These are phyloP conservation scores for Physcomitrellopsis africana DNA, from an alignment of 225 moss, liverwort and hornwort genomes.

Conservation along the genomic window DNA sequence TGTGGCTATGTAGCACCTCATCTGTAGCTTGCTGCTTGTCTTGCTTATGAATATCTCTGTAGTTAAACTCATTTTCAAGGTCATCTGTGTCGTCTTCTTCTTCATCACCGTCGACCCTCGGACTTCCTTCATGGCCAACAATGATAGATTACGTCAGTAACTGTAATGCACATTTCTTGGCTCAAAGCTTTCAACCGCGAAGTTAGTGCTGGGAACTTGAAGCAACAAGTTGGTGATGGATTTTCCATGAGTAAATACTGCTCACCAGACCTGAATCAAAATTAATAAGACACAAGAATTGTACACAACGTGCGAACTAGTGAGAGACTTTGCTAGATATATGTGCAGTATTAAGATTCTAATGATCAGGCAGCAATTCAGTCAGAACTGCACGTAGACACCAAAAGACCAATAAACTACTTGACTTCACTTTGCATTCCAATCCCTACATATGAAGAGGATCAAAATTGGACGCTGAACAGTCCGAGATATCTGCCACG, in stretches of 20 bases:
- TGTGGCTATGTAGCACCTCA: conserved; percentile 56
- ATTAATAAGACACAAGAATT: neutral
- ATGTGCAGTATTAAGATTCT: too few species aligned
- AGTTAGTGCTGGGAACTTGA: neutral
- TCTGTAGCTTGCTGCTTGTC: conserved; percentile 53
- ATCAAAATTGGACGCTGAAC: too few species aligned
- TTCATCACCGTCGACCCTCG: conserved; percentile 73
- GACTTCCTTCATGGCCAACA: conserved; percentile 58
- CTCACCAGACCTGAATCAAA: neutral
- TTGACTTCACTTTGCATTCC: too few species aligned
- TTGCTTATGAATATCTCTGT: conserved; percentile 43
- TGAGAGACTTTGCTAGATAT: neutral
- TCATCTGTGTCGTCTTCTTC: conserved; percentile 86
- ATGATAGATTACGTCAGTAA: conserved; percentile 14
- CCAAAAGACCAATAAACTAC: too few species aligned
- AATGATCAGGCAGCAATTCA: too few species aligned
- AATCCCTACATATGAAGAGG: too few species aligned
- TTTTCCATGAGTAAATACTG: neutral
- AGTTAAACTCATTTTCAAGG: conserved; percentile 76
- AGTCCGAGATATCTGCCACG: too few species aligned
- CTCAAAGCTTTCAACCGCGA: neutral
- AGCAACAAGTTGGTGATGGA: neutral
- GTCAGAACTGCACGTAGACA: too few species aligned
- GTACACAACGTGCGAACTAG: too few species aligned
- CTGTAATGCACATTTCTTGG: neutral